Evolutionary conservation across 257 asterid species (phyloP).

Genomic region (Solanum sejunctum): DNA sequence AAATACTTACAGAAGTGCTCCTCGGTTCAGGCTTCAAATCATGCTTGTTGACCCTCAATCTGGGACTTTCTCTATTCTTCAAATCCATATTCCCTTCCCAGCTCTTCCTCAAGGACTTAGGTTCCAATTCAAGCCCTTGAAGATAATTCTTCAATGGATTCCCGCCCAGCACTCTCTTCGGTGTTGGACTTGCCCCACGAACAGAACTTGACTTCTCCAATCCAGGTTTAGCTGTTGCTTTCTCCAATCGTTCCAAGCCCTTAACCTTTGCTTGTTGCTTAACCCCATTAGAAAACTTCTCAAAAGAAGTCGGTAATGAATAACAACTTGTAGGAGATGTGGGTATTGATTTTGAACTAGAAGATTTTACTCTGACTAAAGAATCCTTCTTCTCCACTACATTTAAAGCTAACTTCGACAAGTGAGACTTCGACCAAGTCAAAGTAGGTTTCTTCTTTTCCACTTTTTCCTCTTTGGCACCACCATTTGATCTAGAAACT

Average conservation of each 20-base stretch:
- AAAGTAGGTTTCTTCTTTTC: slow-evolving; percentile 44
- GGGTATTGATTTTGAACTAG: slow-evolving; percentile 83
- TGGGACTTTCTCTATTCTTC: slow-evolving; percentile 75
- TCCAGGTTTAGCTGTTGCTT: slow-evolving; percentile 34
- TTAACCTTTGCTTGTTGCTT: slow-evolving; percentile 67
- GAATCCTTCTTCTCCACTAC: slow-evolving; percentile 57
- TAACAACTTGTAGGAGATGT: slow-evolving; percentile 92
- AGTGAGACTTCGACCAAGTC: slow-evolving; percentile 75
- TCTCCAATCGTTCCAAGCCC: slow-evolving; percentile 67
- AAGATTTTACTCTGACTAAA: slow-evolving; percentile 40
- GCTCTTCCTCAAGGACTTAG: slow-evolving; percentile 89
- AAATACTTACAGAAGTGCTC: slow-evolving; percentile 61
- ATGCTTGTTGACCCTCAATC: slow-evolving; percentile 45
- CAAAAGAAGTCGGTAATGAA: slow-evolving; percentile 86
- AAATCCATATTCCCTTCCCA: slow-evolving; percentile 95
- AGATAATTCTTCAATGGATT: slow-evolving; percentile 49
- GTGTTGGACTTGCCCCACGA: slow-evolving; percentile 29
- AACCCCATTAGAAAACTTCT: slow-evolving; percentile 75
- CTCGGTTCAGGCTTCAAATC: slow-evolving; percentile 54
- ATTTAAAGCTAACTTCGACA: slow-evolving; percentile 49
- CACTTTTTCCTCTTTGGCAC: slow-evolving; percentile 30
- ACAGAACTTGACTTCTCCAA: slow-evolving; percentile 38
- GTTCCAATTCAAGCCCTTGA: slow-evolving; percentile 70
- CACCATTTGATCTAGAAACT: slow-evolving; percentile 23
- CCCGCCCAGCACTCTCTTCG: slow-evolving; percentile 37